Evolutionary conservation across 257 asterid genomes (phyloP).

Genomic region (Lithospermum erythrorhizon): DNA sequence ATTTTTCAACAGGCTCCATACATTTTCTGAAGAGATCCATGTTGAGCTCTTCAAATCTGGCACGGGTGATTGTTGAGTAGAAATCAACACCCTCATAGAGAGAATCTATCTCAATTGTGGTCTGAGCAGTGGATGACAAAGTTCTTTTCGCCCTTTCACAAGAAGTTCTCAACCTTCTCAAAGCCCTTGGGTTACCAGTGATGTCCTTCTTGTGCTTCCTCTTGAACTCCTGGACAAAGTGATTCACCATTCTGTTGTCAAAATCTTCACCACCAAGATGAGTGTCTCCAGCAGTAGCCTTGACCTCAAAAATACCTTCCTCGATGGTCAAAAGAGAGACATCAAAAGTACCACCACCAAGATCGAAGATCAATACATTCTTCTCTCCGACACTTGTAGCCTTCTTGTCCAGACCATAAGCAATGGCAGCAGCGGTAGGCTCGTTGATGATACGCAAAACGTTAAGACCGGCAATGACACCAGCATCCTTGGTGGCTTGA

Average conservation of each 20-base stretch:
- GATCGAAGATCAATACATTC: background rate
- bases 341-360: background rate
- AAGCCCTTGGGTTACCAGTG: background rate
- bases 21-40: background rate
- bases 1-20: background rate
- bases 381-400: background rate
- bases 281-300: background rate
- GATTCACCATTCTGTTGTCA: background rate
- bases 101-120: background rate
- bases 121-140: background rate
- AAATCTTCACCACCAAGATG: background rate
- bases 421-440: background rate
- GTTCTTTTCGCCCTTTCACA: background rate
- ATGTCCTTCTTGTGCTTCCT: background rate
- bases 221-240: background rate
- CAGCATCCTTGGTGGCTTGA: background rate
- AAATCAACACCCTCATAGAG: background rate
- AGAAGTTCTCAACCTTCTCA: background rate
- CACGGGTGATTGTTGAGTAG: background rate
- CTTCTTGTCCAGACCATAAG: background rate
- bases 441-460: background rate
- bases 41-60: background rate
- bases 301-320: background rate
- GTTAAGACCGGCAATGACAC: background rate
- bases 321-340: background rate